Conservation (phyloP, 164 flowering plant genomes). For the Macadamia tetraphylla region DNA sequence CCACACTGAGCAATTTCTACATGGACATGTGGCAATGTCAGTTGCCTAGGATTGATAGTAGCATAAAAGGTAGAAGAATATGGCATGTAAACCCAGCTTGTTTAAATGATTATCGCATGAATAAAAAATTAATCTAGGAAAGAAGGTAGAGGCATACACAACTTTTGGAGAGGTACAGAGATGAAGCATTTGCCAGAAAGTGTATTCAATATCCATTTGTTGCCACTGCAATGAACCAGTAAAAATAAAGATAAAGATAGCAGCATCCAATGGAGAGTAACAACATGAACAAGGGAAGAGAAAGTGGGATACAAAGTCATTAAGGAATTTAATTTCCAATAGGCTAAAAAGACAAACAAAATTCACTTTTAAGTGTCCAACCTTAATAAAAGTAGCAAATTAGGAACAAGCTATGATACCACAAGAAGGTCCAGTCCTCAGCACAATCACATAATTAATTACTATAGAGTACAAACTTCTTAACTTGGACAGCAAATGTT, state of each 20-base stretch:
- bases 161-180: slow-evolving; percentile 97
- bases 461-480: too few species aligned
- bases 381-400: not conserved
- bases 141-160: slow-evolving; percentile 57
- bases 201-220: slow-evolving; percentile 99
- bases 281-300: not conserved
- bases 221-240: slow-evolving; percentile 73
- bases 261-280: not conserved
- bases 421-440: too few species aligned
- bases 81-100: not conserved
- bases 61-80: not conserved
- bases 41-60: not conserved
- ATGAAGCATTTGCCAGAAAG: slow-evolving; percentile 99
- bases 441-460: too few species aligned
- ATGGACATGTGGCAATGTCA: too few species aligned
- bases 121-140: too few species aligned
- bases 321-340: not conserved
- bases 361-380: not conserved
- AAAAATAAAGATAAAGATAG: slow-evolving; percentile 9
- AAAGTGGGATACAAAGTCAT: not conserved
- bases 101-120: not conserved
- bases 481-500: too few species aligned
- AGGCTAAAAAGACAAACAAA: too few species aligned
- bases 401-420: not conserved
- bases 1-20: not conserved